A percentile compares a stretch with the other conserved stretches of the same genome.
These are phyloP conservation scores for Catunica adiposa DNA, from an alignment of 2,329 filamentous ascomycete species.

Conservation along the genomic window DNA sequence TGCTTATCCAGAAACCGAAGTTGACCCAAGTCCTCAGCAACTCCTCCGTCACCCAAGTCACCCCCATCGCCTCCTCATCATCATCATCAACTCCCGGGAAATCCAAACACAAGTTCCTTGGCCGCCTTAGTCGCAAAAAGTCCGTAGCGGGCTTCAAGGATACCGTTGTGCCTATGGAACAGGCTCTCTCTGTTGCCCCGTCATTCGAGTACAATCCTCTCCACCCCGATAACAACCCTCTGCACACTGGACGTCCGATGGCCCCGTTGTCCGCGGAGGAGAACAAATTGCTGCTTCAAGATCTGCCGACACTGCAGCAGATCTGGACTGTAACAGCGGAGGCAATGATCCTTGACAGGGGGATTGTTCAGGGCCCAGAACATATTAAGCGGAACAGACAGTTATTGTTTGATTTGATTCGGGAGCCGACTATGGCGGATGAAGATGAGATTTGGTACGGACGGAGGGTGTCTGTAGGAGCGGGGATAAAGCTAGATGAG, in stretches of 20 bases:
- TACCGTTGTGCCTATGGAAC: background rate
- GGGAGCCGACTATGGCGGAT: conserved; percentile 40
- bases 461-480: conserved; percentile 30
- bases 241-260: conserved; percentile 43
- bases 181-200: background rate
- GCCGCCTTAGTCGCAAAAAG: conserved; percentile 41
- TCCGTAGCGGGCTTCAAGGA: conserved; percentile 22
- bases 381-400: conserved; percentile 48
- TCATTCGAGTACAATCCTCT: conserved; percentile 8
- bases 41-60: conserved; percentile 19
- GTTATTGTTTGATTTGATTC: conserved; percentile 47
- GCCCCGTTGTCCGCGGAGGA: conserved; percentile 34
- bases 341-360: conserved; percentile 41
- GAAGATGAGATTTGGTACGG: conserved; percentile 50
- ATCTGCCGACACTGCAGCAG: conserved; percentile 40
- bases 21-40: conserved; percentile 18
- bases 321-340: conserved; percentile 49
- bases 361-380: conserved; percentile 38
- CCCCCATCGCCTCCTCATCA: conserved; percentile 18
- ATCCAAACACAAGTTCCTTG: conserved; percentile 34
- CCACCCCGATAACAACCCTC: background rate
- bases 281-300: conserved; percentile 32
- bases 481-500: conserved; percentile 31
- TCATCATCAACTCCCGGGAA: conserved; percentile 26
- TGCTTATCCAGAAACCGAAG: conserved; percentile 27